These are phyloP conservation scores for Carex arenaria DNA, from an alignment of 202 grass and related monocot genomes.

Conservation along the genomic window DNA sequence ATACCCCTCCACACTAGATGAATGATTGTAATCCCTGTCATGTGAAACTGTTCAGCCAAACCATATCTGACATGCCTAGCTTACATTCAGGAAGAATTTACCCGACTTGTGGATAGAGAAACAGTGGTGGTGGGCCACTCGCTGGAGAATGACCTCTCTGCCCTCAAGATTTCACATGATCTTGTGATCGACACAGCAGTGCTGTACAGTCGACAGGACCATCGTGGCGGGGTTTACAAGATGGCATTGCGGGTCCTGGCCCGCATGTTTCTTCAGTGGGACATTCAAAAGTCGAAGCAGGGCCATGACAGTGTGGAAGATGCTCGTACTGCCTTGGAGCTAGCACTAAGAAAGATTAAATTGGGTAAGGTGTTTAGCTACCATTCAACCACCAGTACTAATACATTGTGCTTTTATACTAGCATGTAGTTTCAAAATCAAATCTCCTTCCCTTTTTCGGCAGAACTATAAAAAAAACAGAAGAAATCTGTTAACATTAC, in stretches of 20 bases:
- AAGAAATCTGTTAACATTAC: neutral
- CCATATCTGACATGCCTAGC: neutral
- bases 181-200: slow-evolving; percentile 88
- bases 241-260: slow-evolving; percentile 82
- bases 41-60: neutral
- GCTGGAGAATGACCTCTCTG: slow-evolving; percentile 85
- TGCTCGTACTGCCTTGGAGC: slow-evolving; percentile 82
- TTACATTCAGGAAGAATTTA: slow-evolving; percentile 65
- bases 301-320: slow-evolving; percentile 93
- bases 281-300: slow-evolving; percentile 64
- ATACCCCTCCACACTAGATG: neutral
- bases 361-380: slow-evolving; percentile 38
- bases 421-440: neutral
- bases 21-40: neutral
- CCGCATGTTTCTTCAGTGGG: slow-evolving; percentile 56
- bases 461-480: neutral
- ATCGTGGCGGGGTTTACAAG: slow-evolving; percentile 51
- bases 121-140: slow-evolving; percentile 96
- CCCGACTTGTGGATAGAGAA: slow-evolving; percentile 68
- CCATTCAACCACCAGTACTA: neutral
- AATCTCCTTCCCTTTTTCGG: neutral
- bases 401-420: neutral
- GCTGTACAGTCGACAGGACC: slow-evolving; percentile 51
- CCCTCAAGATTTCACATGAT: slow-evolving; percentile 69
- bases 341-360: slow-evolving; percentile 82